Conservation (phyloP, 2,329 filamentous ascomycete species). For the Plenodomus tracheiphilus region DNA sequence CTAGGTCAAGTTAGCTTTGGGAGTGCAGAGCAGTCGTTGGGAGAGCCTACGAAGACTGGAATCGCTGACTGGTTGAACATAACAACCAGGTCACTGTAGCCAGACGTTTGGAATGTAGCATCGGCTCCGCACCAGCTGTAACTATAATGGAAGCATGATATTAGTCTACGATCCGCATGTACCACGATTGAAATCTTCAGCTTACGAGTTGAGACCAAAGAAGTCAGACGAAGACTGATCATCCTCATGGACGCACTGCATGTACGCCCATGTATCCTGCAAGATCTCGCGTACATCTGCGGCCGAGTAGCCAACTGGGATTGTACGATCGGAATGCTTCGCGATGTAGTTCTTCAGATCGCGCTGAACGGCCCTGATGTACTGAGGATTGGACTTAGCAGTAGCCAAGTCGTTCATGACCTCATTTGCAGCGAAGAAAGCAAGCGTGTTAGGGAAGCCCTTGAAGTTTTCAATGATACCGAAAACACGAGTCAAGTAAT, state of each 20-base stretch:
- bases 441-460: conserved; percentile 66
- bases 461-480: conserved; percentile 69
- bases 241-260: conserved; percentile 64
- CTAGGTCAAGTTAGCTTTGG: conserved; percentile 4
- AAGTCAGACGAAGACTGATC: conserved; percentile 69
- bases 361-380: conserved; percentile 65
- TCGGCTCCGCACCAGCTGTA: conserved; percentile 74
- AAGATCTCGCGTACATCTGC: conserved; percentile 76
- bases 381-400: conserved; percentile 57
- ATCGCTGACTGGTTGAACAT: conserved; percentile 69
- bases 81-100: conserved; percentile 65
- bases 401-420: conserved; percentile 65
- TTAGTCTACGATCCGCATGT: neutral
- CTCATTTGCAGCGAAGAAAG: conserved; percentile 70
- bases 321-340: conserved; percentile 58
- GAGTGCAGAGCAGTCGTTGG: no score
- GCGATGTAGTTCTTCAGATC: conserved; percentile 71
- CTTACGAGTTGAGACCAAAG: conserved; percentile 71
- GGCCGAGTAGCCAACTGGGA: conserved; percentile 70
- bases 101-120: conserved; percentile 62
- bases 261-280: conserved; percentile 74
- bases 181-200: neutral
- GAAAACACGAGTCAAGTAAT: conserved; percentile 63
- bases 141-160: neutral
- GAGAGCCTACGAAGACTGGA: conserved; percentile 63